Evolutionary conservation across 345 rosid species (phyloP).

Genomic region (Odontarrhena argentea): DNA sequence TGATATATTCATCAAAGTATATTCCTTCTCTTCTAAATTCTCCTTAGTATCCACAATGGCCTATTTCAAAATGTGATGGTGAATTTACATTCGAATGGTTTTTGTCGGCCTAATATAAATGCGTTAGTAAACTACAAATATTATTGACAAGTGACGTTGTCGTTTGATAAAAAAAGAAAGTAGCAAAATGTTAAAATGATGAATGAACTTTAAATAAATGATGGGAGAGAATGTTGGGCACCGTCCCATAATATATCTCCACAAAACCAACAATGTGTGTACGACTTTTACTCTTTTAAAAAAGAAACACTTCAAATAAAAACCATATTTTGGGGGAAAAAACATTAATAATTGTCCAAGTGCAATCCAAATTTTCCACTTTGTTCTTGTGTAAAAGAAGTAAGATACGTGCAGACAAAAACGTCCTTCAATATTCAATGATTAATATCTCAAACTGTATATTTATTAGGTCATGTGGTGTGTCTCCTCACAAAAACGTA

Average conservation of each 20-base stretch:
- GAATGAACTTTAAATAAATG: neutral
- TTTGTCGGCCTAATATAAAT: neutral
- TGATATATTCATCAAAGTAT: too few relatives aligned
- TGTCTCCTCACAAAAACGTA: neutral
- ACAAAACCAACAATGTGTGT: slow-evolving; percentile 6
- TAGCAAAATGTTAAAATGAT: slow-evolving; percentile 3
- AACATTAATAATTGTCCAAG: neutral
- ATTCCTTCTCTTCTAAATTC: too few relatives aligned
- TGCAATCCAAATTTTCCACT: too few relatives aligned
- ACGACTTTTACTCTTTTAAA: neutral
- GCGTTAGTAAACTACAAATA: neutral
- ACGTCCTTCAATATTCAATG: too few relatives aligned
- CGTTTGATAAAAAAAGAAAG: slow-evolving; percentile 6
- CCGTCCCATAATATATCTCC: slow-evolving; percentile 21
- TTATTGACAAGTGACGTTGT: slow-evolving; percentile 2
- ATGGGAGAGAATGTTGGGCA: slow-evolving; percentile 30
- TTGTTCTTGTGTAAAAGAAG: too few relatives aligned
- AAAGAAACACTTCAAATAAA: neutral
- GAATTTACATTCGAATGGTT: too few relatives aligned
- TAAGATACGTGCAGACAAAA: too few relatives aligned
- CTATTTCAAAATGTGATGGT: too few relatives aligned
- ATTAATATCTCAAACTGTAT: too few relatives aligned
- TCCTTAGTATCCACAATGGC: too few relatives aligned
- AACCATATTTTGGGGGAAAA: neutral
- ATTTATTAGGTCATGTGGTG: too few relatives aligned